Conservation (phyloP, 768 basidiomycete genomes). For the Tephrocybe rancida region DNA sequence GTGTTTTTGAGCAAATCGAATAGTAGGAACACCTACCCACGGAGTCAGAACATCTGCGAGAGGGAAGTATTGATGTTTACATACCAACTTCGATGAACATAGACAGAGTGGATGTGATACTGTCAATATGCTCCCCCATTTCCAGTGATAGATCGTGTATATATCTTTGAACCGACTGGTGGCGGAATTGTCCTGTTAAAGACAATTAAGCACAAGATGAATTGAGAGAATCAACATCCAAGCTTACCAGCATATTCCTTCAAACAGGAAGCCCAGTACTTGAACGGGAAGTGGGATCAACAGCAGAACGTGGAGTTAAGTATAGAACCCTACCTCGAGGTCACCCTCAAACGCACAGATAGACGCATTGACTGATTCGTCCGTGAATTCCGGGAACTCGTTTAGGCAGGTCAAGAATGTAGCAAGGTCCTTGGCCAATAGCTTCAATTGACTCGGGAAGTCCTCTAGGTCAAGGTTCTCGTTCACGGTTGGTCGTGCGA, state of each 20-base stretch:
- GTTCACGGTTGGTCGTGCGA: constrained; percentile 53
- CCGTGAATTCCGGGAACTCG: constrained; percentile 79
- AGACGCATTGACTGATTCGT: constrained; percentile 70
- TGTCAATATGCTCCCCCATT: constrained; percentile 75
- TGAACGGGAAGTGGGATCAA: constrained; percentile 1
- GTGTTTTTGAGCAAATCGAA: constrained; percentile 76
- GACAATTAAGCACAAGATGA: background rate
- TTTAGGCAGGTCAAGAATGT: constrained; percentile 73
- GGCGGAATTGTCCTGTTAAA: constrained; percentile 64
- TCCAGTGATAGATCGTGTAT: constrained; percentile 75
- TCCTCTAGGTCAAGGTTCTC: constrained; percentile 64
- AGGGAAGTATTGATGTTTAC: constrained; percentile 17
- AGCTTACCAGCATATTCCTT: constrained; percentile 59
- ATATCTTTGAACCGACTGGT: constrained; percentile 72
- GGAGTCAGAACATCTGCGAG: background rate
- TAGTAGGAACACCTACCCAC: constrained; percentile 66
- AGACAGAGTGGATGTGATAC: constrained; percentile 64
- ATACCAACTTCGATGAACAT: constrained; percentile 78
- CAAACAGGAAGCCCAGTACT: constrained; percentile 80
- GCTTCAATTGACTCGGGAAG: constrained; percentile 66
- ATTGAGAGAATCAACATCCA: background rate
- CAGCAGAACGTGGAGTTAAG: background rate
- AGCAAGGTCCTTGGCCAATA: constrained; percentile 64
- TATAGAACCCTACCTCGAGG: constrained; percentile 48
- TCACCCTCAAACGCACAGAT: constrained; percentile 71